These are phyloP conservation scores for Aspergillus quadricinctus DNA, from an alignment of 2,329 filamentous ascomycete species.

Conservation along the genomic window DNA sequence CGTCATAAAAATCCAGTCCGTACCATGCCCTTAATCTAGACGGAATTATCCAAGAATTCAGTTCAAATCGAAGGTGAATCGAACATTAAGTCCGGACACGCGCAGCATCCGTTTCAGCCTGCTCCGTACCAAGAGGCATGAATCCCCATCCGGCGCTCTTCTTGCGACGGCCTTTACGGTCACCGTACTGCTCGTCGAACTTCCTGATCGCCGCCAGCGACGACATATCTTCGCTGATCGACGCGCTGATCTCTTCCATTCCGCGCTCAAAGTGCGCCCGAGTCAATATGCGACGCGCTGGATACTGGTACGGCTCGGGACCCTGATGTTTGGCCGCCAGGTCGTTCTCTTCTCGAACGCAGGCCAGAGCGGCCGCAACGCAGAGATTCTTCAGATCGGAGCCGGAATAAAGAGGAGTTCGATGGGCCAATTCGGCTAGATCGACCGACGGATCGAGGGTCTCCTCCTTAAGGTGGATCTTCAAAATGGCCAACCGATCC, in stretches of 20 bases:
- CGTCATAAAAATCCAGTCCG: conserved; percentile 8
- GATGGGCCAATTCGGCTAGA: conserved; percentile 39
- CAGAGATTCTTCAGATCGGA: conserved; percentile 51
- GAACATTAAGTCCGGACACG: conserved; percentile 35
- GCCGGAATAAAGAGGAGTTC: conserved; percentile 48
- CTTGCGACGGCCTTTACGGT: conserved; percentile 64
- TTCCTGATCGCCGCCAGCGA: conserved; percentile 81
- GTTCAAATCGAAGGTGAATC: conserved; percentile 2
- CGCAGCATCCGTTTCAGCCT: conserved; percentile 32
- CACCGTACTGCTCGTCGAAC: conserved; percentile 94
- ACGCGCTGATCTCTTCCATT: conserved; percentile 82
- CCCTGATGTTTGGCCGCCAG: conserved; percentile 33
- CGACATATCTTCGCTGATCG: conserved; percentile 90
- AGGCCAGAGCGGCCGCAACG: conserved; percentile 47
- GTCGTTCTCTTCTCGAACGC: conserved; percentile 46
- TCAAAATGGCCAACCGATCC: conserved; percentile 45
- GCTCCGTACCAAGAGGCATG: conserved; percentile 31
- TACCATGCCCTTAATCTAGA: neutral
- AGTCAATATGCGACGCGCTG: conserved; percentile 63
- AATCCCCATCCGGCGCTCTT: conserved; percentile 54
- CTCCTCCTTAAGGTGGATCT: conserved; percentile 48
- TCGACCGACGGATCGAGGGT: conserved; percentile 39
- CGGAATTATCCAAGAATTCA: neutral
- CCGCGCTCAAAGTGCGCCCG: conserved; percentile 77
- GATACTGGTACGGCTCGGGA: conserved; percentile 55